Evolutionary conservation across 2,329 filamentous ascomycete genomes (phyloP), one percentile per base, ranked within the genome.

Genomic region (Stachybotrys elegans): DNA sequence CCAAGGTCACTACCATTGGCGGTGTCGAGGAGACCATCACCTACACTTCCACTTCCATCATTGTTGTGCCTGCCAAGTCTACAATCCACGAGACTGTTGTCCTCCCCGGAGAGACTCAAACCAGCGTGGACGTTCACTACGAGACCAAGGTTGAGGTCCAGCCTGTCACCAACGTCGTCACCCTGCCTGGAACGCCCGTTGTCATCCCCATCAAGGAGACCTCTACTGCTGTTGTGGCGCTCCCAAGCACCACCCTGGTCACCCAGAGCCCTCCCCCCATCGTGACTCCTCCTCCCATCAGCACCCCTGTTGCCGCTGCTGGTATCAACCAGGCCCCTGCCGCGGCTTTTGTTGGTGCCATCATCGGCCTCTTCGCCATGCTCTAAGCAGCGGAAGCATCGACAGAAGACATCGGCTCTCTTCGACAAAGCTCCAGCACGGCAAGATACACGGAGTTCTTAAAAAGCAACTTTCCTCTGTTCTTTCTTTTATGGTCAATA

Each of bases 131-230:
- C 12, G 59, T 69, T 7, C 59, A 59, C 16, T 69, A 71, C 53
- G 62, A 57, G 8, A 75, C 71, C 6, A 43, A 66, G 27, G 76
- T 71, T 13, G 65, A 61, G 14, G 57, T 73, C 13, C 71, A 68
- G 55, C 68, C 70, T 8, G 54, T 75, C 13, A 75, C 71, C 2
- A 61, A 51, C 21, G 43, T 45, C 13, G 36, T 54, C 17, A 58
- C 54, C 14, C 51, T 58, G 2, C 54, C 54, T 11, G 56, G 56
- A n/a, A 54, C 54, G 17, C 56, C 53, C 4, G 23, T 56, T 31
- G 43, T 52, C 40, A 31, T 52, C 45, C 57, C 68, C n/a, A 48
- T 63, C 20, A 44, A 60, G 13, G 60, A 63, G 22, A 55, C 58
- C 21, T 60, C 57, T 17, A 53, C 50, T 14, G 60, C 59, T 2